These are phyloP conservation scores for Paramecium caudatum DNA, from an alignment of 73 alveolate genomes.

Conservation along the genomic window DNA sequence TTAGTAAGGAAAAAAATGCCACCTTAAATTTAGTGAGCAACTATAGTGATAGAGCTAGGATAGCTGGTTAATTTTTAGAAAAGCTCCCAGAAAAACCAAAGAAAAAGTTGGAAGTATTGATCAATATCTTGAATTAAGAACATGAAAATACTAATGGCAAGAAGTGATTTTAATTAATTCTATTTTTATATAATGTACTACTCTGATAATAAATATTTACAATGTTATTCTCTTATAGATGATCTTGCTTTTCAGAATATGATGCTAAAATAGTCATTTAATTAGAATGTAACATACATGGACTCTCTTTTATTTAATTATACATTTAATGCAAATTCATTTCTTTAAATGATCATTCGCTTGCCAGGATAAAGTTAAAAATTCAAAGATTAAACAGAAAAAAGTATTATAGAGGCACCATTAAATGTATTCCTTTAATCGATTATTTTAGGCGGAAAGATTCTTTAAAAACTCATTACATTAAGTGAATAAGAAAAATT, in stretches of 20 bases:
- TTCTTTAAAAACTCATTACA: background rate
- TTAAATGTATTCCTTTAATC: too few relatives aligned
- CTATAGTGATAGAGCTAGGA: background rate
- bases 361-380: too few relatives aligned
- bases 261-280: too few relatives aligned
- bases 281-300: too few relatives aligned
- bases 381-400: too few relatives aligned
- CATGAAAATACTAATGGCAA: too few relatives aligned
- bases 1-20: constrained; percentile 1
- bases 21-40: background rate
- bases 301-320: too few relatives aligned
- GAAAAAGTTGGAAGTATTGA: background rate
- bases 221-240: background rate
- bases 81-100: background rate
- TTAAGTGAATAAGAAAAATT: background rate
- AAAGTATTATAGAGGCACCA: too few relatives aligned
- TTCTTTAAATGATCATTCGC: too few relatives aligned
- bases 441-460: background rate
- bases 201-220: background rate
- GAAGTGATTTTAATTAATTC: constrained; percentile 38
- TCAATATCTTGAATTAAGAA: background rate
- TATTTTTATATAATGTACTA: constrained; percentile 10
- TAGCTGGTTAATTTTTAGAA: background rate
- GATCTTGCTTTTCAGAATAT: too few relatives aligned
- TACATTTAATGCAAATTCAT: too few relatives aligned